Evolutionary conservation across 2,329 filamentous ascomycete species (phyloP).

Genomic region (Ophiostoma perfectum): DNA sequence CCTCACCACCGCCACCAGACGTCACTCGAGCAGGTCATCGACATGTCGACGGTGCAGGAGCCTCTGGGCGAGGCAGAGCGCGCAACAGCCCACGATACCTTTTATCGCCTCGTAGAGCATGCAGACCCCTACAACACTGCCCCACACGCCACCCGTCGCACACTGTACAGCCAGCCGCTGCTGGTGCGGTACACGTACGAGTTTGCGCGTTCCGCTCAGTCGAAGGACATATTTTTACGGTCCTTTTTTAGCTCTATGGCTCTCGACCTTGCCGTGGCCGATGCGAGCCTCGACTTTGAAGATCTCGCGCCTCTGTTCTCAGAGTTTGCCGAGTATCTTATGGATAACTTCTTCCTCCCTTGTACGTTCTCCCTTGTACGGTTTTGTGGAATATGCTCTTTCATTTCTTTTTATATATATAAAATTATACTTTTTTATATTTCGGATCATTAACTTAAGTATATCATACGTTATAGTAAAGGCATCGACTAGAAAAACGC

Average conservation of each 20-base stretch:
- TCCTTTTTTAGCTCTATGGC: neutral
- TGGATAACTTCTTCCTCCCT: neutral
- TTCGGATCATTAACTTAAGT: neutral
- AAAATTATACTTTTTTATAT: too few species aligned
- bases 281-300: neutral
- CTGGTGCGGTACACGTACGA: constrained; percentile 2
- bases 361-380: neutral
- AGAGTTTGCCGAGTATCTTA: neutral
- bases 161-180: neutral
- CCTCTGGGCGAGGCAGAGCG: too few species aligned
- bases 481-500: neutral
- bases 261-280: neutral
- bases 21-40: too few species aligned
- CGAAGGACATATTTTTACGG: neutral
- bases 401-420: neutral
- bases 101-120: neutral
- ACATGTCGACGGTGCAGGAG: too few species aligned
- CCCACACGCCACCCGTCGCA: neutral
- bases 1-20: too few species aligned
- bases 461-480: neutral
- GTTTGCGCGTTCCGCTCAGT: neutral
- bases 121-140: neutral
- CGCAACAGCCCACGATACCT: too few species aligned
- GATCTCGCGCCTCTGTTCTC: neutral
- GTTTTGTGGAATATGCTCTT: neutral